phyloP scores from a whole-genome alignment of 108 stramenopile genomes.

The Seminavis robusta region DNA sequence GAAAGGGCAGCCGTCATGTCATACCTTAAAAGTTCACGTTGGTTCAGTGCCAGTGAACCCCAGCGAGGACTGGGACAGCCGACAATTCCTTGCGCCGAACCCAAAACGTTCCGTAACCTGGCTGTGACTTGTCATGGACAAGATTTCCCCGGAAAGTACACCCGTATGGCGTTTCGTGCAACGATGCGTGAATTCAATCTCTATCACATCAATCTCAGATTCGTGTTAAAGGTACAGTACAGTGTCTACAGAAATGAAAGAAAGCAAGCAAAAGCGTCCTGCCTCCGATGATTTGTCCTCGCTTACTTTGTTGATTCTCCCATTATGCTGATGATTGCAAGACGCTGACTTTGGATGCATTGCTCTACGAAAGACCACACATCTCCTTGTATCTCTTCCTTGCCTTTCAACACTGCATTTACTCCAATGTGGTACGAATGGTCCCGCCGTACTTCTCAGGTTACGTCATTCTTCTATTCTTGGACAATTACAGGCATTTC shows the following conservation, averaged over 20 bases:
- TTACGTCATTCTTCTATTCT: slow-evolving; percentile 41
- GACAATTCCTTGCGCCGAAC: slow-evolving; percentile 54
- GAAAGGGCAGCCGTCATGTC: slow-evolving; percentile 44
- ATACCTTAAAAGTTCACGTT: slow-evolving; percentile 43
- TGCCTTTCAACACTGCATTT: slow-evolving; percentile 70
- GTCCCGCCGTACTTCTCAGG: slow-evolving; percentile 55
- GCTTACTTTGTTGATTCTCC: background rate
- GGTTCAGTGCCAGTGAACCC: slow-evolving; percentile 1
- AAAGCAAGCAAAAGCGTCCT: no score
- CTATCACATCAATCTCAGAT: slow-evolving; percentile 39
- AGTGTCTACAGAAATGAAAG: no score
- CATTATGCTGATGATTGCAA: background rate
- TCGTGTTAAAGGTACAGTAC: slow-evolving; percentile 33
- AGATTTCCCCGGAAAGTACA: slow-evolving; percentile 58
- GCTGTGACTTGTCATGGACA: slow-evolving; percentile 54
- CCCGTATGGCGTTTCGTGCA: slow-evolving; percentile 38
- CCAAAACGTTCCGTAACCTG: slow-evolving; percentile 57
- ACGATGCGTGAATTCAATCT: slow-evolving; percentile 56
- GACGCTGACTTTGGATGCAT: slow-evolving; percentile 43
- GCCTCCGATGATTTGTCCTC: background rate
- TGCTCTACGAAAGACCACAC: slow-evolving; percentile 56
- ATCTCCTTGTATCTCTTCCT: slow-evolving; percentile 60
- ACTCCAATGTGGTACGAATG: slow-evolving; percentile 43
- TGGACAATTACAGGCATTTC: slow-evolving; percentile 50
- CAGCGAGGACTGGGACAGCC: slow-evolving; percentile 11